Evolutionary conservation across 352 stramenopile species (phyloP).

Genomic region (Pythium periplocum): DNA sequence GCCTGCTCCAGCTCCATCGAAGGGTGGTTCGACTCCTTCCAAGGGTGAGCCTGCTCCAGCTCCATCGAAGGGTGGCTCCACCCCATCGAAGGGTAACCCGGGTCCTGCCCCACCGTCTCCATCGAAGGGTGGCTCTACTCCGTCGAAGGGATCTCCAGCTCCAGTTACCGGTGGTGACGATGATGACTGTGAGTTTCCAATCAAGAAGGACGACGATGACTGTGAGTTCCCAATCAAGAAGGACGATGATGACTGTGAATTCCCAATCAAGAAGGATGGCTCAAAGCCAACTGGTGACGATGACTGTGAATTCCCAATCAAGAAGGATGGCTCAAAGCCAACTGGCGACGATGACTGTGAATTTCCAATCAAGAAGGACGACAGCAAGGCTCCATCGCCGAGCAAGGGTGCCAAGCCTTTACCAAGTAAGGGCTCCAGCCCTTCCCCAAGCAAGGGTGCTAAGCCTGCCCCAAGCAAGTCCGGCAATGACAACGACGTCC

Average conservation of each 20-base stretch:
- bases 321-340: conserved; percentile 9
- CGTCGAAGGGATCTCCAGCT: conserved; percentile 2
- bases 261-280: conserved; percentile 12
- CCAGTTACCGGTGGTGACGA: conserved; percentile 12
- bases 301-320: conserved; percentile 15
- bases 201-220: conserved; percentile 17
- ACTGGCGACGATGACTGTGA: conserved; percentile 11
- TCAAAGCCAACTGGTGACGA: not conserved
- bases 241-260: conserved; percentile 11
- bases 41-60: not conserved
- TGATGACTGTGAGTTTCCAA: conserved; percentile 10
- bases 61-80: not conserved
- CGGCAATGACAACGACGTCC: not conserved
- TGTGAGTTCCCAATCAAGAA: conserved; percentile 18
- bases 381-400: not conserved
- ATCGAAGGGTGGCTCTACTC: not conserved
- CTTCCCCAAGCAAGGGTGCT: not conserved
- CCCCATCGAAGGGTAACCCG: not conserved
- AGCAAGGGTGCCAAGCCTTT: not conserved
- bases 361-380: conserved; percentile 7
- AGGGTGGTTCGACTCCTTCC: conserved; percentile 2
- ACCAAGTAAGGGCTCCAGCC: conserved; percentile 1
- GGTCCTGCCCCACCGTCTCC: not conserved
- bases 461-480: not conserved
- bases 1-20: conserved; percentile 7